These are phyloP conservation scores for Phanerochaete carnosa DNA, from an alignment of 768 basidiomycete species.

Conservation along the genomic window DNA sequence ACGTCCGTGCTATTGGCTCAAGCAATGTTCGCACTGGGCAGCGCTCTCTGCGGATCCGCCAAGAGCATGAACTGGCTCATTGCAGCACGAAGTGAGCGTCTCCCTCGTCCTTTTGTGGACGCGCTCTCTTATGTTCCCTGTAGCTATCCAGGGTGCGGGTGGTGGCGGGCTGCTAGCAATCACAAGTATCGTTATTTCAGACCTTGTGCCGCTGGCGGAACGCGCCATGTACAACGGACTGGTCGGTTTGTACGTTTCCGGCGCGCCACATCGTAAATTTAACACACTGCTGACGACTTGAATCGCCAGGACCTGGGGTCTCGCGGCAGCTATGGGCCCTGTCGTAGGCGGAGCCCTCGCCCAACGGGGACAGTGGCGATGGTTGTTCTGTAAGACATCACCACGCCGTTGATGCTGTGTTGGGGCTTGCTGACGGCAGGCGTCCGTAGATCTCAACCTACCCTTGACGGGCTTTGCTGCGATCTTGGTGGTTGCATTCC, in stretches of 20 bases:
- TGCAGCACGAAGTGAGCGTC: constrained; percentile 28
- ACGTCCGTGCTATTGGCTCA: constrained; percentile 20
- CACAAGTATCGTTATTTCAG: constrained; percentile 32
- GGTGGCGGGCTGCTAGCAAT: constrained; percentile 25
- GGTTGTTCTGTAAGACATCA: constrained; percentile 29
- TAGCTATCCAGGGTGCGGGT: constrained; percentile 26
- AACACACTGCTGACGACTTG: not conserved
- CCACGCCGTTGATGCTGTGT: not conserved
- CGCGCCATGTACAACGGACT: constrained; percentile 31
- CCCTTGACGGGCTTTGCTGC: constrained; percentile 19
- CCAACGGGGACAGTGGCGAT: constrained; percentile 21
- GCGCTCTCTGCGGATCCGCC: constrained; percentile 33
- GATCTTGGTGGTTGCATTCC: constrained; percentile 13
- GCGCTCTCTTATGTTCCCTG: not conserved
- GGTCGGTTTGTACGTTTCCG: constrained; percentile 22
- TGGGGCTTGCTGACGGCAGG: not conserved
- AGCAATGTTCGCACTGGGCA: constrained; percentile 30
- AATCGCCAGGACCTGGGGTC: constrained; percentile 10
- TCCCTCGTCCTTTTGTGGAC: not conserved
- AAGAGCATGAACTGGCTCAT: constrained; percentile 33
- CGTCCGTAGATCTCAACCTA: constrained; percentile 20
- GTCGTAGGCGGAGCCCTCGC: constrained; percentile 23
- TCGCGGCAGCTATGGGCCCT: constrained; percentile 22
- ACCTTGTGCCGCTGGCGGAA: constrained; percentile 33
- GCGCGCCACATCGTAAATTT: not conserved